Conservation (phyloP, 2,329 filamentous ascomycete species). For the Phaeosphaeriaceae sp. region DNA sequence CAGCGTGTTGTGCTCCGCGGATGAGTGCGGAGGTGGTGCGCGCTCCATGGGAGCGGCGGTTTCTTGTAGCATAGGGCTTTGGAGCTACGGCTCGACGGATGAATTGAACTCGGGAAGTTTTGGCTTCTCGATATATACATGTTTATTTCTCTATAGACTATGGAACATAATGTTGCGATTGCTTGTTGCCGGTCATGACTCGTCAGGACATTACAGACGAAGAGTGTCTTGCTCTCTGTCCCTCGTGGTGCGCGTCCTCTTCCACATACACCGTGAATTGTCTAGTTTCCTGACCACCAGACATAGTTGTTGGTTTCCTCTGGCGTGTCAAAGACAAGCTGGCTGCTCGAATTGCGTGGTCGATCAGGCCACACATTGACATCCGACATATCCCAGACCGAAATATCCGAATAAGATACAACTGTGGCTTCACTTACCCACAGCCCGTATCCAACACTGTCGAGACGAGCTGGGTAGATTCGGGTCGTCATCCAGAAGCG, state of each 20-base stretch:
- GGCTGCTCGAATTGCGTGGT: slow-evolving; percentile 50
- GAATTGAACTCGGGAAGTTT: too few species aligned
- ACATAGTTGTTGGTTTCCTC: slow-evolving; percentile 54
- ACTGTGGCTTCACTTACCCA: slow-evolving; percentile 49
- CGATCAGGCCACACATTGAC: slow-evolving; percentile 51
- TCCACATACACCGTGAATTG: not conserved
- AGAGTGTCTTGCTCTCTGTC: not conserved
- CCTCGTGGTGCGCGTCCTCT: not conserved
- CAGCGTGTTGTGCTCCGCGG: not conserved
- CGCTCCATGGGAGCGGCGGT: not conserved
- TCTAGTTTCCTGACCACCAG: slow-evolving; percentile 55
- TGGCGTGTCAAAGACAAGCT: slow-evolving; percentile 52
- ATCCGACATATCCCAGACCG: slow-evolving; percentile 48
- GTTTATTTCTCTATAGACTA: not conserved
- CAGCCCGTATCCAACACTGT: slow-evolving; percentile 53
- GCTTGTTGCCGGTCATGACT: not conserved
- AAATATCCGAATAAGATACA: slow-evolving; percentile 45
- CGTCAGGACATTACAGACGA: not conserved
- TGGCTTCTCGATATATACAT: too few species aligned
- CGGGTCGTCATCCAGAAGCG: slow-evolving; percentile 51
- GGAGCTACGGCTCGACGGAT: not conserved
- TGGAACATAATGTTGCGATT: not conserved
- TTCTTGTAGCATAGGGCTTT: not conserved
- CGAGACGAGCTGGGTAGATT: slow-evolving; percentile 54
- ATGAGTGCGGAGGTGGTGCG: not conserved